Percentiles rank a stretch among this genome's conserved stretches.
Conservation (phyloP, 169 alveolate genomes). For the Perkinsus olseni region DNA sequence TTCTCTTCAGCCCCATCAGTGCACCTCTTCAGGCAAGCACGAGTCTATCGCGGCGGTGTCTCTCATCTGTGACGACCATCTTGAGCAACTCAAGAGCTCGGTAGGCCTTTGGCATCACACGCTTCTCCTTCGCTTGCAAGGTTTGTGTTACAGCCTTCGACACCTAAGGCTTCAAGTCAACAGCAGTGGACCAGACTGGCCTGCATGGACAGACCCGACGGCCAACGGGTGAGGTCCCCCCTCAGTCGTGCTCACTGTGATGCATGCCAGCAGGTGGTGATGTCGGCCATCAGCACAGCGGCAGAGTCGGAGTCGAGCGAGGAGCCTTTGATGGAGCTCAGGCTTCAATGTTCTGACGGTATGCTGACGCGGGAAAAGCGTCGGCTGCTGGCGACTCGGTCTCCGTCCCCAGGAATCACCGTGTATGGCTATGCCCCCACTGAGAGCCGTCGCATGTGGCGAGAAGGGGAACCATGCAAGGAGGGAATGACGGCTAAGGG, state of each 20-base stretch:
- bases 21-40: neutral
- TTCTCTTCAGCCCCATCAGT: neutral
- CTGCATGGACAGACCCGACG: neutral
- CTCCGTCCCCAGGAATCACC: neutral
- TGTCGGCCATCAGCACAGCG: neutral
- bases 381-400: no score
- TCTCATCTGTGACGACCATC: neutral
- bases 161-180: neutral
- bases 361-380: neutral
- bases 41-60: neutral
- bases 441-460: neutral
- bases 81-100: neutral
- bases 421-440: neutral
- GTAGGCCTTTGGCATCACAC: neutral
- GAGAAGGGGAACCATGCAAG: neutral
- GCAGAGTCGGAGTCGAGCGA: neutral
- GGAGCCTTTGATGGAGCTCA: neutral
- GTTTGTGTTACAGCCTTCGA: neutral
- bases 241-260: neutral
- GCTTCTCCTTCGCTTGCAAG: neutral
- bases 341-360: neutral
- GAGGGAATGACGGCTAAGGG: neutral
- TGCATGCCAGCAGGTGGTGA: neutral
- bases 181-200: neutral
- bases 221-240: neutral